Percentiles rank a stretch among this genome's conserved stretches.
These are phyloP conservation scores for Mycena rosella DNA, from an alignment of 768 basidiomycete genomes.

Conservation along the genomic window DNA sequence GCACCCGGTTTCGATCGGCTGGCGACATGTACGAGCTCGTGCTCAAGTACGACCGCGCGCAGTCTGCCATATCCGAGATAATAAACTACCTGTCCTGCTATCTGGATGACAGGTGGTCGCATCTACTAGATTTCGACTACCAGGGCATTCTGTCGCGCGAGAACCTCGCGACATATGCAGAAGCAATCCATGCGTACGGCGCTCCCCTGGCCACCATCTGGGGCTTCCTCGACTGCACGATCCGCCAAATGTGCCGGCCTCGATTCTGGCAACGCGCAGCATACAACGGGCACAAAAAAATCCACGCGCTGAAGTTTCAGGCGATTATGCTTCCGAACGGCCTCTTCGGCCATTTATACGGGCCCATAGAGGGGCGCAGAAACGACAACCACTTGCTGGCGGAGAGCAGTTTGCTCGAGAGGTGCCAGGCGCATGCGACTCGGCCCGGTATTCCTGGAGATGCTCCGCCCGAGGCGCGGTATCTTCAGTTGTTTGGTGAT, in stretches of 20 bases:
- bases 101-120: slow-evolving; percentile 36
- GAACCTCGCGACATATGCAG: slow-evolving; percentile 11
- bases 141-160: background rate
- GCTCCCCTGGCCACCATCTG: slow-evolving; percentile 34
- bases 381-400: slow-evolving; percentile 36
- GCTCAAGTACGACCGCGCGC: slow-evolving; percentile 29
- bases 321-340: slow-evolving; percentile 43
- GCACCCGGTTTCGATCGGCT: background rate
- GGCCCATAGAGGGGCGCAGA: slow-evolving; percentile 39
- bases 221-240: slow-evolving; percentile 43
- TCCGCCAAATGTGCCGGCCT: slow-evolving; percentile 34
- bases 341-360: slow-evolving; percentile 41
- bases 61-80: slow-evolving; percentile 40
- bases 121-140: slow-evolving; percentile 26
- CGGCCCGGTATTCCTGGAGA: slow-evolving; percentile 12
- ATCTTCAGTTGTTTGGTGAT: too few relatives aligned
- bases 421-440: slow-evolving; percentile 15
- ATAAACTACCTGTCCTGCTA: slow-evolving; percentile 20
- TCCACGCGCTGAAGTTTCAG: slow-evolving; percentile 46
- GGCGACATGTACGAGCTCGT: slow-evolving; percentile 5
- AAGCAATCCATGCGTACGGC: slow-evolving; percentile 30
- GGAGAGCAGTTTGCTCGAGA: slow-evolving; percentile 29
- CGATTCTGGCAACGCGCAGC: slow-evolving; percentile 12
- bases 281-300: slow-evolving; percentile 43
- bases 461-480: slow-evolving; percentile 9